phyloP scores from a whole-genome alignment of 2,329 filamentous ascomycete species.

The Sporothrix brunneoviolacea region DNA sequence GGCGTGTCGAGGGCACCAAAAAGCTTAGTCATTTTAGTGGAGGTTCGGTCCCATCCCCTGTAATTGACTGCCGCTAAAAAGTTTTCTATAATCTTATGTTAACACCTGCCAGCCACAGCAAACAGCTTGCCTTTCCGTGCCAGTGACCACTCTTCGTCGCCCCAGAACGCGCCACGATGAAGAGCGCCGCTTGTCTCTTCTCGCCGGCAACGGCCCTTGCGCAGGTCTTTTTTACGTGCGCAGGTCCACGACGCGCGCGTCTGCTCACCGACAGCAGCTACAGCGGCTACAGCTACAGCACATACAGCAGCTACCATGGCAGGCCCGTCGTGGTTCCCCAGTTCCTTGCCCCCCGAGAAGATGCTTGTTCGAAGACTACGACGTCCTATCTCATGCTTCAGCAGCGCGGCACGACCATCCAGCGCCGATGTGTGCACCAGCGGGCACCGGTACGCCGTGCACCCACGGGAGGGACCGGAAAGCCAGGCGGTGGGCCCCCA shows the following conservation, averaged over 20 bases:
- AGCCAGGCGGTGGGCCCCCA: too few relatives aligned
- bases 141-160: too few relatives aligned
- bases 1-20: too few relatives aligned
- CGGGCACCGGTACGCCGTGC: background rate
- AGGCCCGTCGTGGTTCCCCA: background rate
- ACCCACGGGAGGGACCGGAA: constrained; percentile 1
- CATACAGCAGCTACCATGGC: constrained; percentile 17
- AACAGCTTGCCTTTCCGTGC: background rate
- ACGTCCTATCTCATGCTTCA: too few relatives aligned
- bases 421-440: background rate
- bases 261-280: background rate
- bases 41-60: too few relatives aligned
- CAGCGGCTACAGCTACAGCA: background rate
- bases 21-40: constrained; percentile 5
- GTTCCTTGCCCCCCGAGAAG: background rate
- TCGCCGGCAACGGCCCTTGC: constrained; percentile 41
- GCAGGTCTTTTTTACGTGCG: constrained; percentile 33
- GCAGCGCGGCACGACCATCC: background rate
- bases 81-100: background rate
- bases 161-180: constrained; percentile 27
- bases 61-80: background rate
- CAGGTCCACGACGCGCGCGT: background rate
- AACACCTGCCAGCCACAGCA: too few relatives aligned
- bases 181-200: constrained; percentile 32
- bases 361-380: too few relatives aligned